Conservation (phyloP, 2,329 filamentous ascomycete genomes). For the Paraphaeosphaeria sporulosa region DNA sequence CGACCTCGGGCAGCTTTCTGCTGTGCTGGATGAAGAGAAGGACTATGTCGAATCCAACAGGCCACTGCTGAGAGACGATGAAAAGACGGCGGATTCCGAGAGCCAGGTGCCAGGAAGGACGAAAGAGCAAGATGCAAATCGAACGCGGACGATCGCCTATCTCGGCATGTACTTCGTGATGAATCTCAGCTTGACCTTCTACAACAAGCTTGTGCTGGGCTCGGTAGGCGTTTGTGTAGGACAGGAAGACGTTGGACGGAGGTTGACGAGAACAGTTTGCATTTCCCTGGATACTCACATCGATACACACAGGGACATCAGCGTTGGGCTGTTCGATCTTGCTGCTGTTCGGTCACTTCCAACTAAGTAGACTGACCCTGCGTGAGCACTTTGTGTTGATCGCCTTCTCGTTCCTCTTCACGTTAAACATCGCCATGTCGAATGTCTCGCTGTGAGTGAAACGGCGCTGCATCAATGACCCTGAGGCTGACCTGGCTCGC, state of each 20-base stretch:
- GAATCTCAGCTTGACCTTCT: constrained; percentile 7
- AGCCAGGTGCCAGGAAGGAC: neutral
- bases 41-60: neutral
- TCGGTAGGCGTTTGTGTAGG: neutral
- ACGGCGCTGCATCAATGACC: neutral
- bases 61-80: neutral
- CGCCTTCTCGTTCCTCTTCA: constrained; percentile 7
- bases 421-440: constrained; percentile 11
- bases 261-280: constrained; percentile 6
- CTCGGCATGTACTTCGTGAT: constrained; percentile 7
- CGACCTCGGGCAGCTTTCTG: neutral
- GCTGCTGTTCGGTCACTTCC: constrained; percentile 5
- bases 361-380: constrained; percentile 4
- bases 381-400: constrained; percentile 3
- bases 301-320: constrained; percentile 8
- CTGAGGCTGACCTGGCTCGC: neutral
- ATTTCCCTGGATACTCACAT: constrained; percentile 10
- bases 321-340: constrained; percentile 2
- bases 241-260: neutral
- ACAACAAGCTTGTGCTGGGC: constrained; percentile 9
- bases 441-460: constrained; percentile 7
- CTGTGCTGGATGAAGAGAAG: neutral
- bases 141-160: neutral
- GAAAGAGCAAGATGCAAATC: constrained; percentile 2
- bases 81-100: constrained; percentile 2